phyloP scores from a whole-genome alignment of 257 asterid species.

The Solanum sitiens region DNA sequence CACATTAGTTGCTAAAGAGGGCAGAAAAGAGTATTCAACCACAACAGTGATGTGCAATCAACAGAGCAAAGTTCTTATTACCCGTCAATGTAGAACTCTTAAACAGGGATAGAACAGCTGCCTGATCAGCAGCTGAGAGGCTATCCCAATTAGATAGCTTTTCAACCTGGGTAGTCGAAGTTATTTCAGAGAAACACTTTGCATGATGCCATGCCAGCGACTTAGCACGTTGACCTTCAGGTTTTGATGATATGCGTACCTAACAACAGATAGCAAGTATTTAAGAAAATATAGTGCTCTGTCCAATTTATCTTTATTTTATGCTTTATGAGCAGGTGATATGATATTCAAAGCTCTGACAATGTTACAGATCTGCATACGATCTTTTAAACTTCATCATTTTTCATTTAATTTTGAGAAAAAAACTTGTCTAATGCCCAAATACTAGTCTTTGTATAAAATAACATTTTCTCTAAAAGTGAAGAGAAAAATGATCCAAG shows the following conservation, averaged over 20 bases:
- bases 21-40: not conserved
- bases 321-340: not conserved
- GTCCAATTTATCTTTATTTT: not conserved
- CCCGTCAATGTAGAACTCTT: slow-evolving; percentile 45
- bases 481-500: not conserved
- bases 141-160: slow-evolving; percentile 64
- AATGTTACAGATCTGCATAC: not conserved
- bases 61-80: slow-evolving; percentile 4
- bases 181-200: slow-evolving; percentile 61
- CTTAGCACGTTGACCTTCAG: slow-evolving; percentile 70
- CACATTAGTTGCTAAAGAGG: not conserved
- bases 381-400: not conserved
- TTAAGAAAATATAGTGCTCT: not conserved
- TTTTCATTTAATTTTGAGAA: not conserved
- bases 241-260: slow-evolving; percentile 81
- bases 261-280: slow-evolving; percentile 13
- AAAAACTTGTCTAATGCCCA: not conserved
- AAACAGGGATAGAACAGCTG: slow-evolving; percentile 38
- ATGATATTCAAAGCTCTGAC: not conserved
- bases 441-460: not conserved
- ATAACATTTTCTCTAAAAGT: not conserved
- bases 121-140: slow-evolving; percentile 51
- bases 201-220: slow-evolving; percentile 87
- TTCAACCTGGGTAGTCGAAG: slow-evolving; percentile 39
- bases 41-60: not conserved